Base-by-base conservation (phyloP, 2,329 filamentous ascomycete species). In the Talaromyces sp. region DNA sequence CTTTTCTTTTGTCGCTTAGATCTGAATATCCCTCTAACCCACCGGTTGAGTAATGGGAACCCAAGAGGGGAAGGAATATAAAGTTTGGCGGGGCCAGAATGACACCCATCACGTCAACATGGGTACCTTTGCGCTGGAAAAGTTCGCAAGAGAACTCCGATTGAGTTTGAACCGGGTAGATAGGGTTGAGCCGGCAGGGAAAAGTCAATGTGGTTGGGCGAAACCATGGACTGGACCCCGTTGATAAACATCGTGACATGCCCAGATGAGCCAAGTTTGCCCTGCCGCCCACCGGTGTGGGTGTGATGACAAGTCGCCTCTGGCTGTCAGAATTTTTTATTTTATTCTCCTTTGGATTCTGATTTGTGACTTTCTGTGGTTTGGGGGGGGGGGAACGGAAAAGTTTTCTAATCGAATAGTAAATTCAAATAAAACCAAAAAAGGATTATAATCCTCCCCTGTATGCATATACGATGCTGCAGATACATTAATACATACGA, bases 91-190 rank as follows among this genome's bases (percentile, higher is more conserved):
- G 14, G n/a, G 22, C 4, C 41, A 30, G 17, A 27, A 27, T 4
- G 8, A 16, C 13, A 35, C 35, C 14, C 40, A 37, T 22, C 11
- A 41, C n/a, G 45, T 20, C 27, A 14, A 45, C n/a, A 47, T 52
- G 49, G 33, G 49, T 51, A 53, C 51, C 45, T 58, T 51, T 49
- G 50, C 14, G 37, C 33, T 52, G 46, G n/a, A 35, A 39, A 51
- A 45, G 46, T 54, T 51, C 41, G 49, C 44, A 33, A 42, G 33
- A 20, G 39, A 46, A 29, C 11, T 49, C 58, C 58, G 58, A 61
- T 61, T 61, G 56, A 61, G 56, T 61, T 61, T 61, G 36, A 44
- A 56, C 55, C 53, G 58, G 53, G 53, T 52, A 61, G 58, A 61
- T 61, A 58, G 58, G 56, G 58, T 58, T 61, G 51, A 41, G 53